These are phyloP conservation scores for Chaetomium cochliodes DNA, from an alignment of 495 filamentous ascomycete genomes.

Conservation along the genomic window DNA sequence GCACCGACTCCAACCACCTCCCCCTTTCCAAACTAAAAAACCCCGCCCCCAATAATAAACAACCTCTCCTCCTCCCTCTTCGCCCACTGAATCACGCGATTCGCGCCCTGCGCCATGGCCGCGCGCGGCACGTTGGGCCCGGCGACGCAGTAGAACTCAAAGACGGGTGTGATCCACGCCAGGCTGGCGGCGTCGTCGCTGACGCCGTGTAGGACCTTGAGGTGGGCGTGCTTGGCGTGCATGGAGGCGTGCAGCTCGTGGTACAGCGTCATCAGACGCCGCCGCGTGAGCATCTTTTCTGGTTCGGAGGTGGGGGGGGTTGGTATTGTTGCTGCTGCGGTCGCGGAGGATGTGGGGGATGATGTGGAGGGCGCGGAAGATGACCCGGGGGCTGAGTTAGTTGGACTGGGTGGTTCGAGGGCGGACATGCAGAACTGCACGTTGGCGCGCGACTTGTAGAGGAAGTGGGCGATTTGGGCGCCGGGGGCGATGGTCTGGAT, in stretches of 20 bases:
- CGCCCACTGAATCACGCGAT: conserved; percentile 84
- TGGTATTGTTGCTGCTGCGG: neutral
- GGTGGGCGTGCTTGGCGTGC: conserved; percentile 74
- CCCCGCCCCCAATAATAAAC: conserved; percentile 92
- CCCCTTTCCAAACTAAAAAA: conserved; percentile 43
- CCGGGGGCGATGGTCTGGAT: conserved; percentile 73
- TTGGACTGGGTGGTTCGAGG: conserved; percentile 53
- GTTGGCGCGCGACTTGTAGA: conserved; percentile 90
- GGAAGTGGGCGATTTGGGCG: conserved; percentile 79
- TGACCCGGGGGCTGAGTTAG: too few relatives aligned
- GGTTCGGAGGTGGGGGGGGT: conserved; percentile 6
- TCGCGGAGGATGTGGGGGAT: neutral
- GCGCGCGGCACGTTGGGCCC: conserved; percentile 72
- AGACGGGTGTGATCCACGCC: conserved; percentile 85
- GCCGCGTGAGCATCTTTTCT: conserved; percentile 53
- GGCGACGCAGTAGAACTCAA: conserved; percentile 94
- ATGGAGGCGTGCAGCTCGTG: conserved; percentile 77
- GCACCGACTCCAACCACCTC: neutral
- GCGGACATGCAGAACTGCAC: conserved; percentile 94
- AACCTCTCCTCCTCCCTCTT: conserved; percentile 85
- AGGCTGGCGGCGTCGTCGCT: conserved; percentile 71
- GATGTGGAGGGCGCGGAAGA: conserved; percentile 42
- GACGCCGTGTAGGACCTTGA: conserved; percentile 81
- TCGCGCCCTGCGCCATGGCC: conserved; percentile 79
- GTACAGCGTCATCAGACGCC: conserved; percentile 81